Conservation (phyloP, 2,329 filamentous ascomycete genomes). For the Trichocomaceae sp. region DNA sequence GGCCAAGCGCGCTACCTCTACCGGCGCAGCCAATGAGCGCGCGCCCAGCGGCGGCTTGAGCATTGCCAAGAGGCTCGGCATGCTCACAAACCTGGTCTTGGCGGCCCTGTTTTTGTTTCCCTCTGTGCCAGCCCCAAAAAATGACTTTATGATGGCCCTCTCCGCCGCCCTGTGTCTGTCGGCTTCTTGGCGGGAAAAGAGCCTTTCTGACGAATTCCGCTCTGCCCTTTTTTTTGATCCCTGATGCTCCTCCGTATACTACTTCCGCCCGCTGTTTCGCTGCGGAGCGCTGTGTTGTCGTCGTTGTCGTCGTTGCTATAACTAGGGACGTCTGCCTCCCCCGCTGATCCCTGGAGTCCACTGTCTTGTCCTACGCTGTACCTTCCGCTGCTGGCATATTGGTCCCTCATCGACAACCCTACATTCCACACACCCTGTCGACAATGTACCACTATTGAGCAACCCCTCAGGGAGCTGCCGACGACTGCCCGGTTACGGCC, state of each 20-base stretch:
- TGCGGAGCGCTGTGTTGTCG: neutral
- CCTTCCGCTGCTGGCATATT: too few species aligned
- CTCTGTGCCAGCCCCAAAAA: neutral
- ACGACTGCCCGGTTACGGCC: neutral
- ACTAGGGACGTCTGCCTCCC: neutral
- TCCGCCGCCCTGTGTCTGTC: neutral
- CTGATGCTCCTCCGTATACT: neutral
- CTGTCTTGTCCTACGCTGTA: neutral
- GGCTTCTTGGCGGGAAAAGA: conserved; percentile 5
- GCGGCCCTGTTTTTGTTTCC: neutral
- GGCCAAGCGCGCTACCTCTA: neutral
- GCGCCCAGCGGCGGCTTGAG: neutral
- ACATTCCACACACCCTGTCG: neutral
- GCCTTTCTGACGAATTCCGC: neutral
- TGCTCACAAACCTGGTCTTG: neutral
- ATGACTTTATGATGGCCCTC: neutral
- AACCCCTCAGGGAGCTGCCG: neutral
- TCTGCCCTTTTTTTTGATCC: neutral
- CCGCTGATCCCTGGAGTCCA: neutral
- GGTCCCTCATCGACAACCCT: conserved; percentile 4
- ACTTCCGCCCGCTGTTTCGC: neutral
- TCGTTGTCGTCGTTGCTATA: neutral
- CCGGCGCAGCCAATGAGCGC: neutral
- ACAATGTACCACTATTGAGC: conserved; percentile 1
- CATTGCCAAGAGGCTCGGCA: conserved; percentile 10